Evolutionary conservation across 2,329 filamentous ascomycete species (phyloP), one percentile per base, ranked within the genome.

Genomic region (Monosporascus sp.): DNA sequence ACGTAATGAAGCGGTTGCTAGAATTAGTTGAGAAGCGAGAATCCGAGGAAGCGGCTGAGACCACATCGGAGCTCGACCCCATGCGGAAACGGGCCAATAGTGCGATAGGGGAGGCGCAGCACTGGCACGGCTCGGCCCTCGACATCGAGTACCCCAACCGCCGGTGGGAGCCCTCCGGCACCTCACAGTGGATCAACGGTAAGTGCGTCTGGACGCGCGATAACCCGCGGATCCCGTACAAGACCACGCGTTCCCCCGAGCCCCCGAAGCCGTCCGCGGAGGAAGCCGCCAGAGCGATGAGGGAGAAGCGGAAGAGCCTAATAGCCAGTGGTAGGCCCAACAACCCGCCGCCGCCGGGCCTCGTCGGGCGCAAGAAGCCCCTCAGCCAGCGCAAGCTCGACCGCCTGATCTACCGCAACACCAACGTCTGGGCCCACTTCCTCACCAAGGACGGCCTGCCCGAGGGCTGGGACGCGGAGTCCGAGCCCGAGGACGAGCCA

Each of bases 1-100:
- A 53, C 46, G 53, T 72, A 35, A 63, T 68, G 58, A 48, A 37
- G 24, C 54, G 53, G 16, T 65, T 69, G 53, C 57, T 65, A 14
- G 44, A 50, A 22, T 67, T 68, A 35, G 66, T 61, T 50, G 54
- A 49, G 16, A 40, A 16, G 7, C 43, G 43, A 14, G 22, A 24
- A 22, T 22, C 22, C 43, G 64, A 46, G 43, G 19, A 14, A 24
- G 14, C 22, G 43, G 22, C 22, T 24, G 43, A 16, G 14, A 17
- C 22, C 43, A 27, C 22, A 24, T 26, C 43, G 31, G 43, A 31
- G 24, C 20, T 46, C 11, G 43, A 46, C 20, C 3, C 24, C 43
- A 22, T 46, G 43, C 24, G 43, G n/a, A 16, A 46, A n/a, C 43
- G 43, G 22, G 26, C 43, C 11, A 7, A 46, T 24, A 27, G 22